Conservation (phyloP, 306 rosid species). For the Sphenostylis stenocarpa region DNA sequence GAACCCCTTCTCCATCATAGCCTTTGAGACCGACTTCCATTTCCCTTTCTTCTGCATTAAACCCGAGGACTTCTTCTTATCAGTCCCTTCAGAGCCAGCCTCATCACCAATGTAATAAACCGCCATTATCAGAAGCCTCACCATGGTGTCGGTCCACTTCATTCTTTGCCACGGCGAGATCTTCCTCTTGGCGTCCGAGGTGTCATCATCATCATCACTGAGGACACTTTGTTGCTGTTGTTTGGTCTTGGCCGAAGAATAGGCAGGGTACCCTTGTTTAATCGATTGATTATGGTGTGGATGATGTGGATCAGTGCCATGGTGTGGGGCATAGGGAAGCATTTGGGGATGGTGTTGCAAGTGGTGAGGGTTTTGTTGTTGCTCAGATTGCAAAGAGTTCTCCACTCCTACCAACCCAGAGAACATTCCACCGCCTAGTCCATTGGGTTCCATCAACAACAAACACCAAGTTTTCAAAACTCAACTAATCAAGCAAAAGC, state of each 20-base stretch:
- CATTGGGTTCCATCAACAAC: conserved; percentile 65
- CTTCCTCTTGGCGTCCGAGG: conserved; percentile 59
- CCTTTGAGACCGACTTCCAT: conserved; percentile 93
- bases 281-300: conserved; percentile 44
- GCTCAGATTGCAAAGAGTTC: conserved; percentile 54
- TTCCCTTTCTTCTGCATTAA: conserved; percentile 93
- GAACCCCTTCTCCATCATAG: conserved; percentile 91
- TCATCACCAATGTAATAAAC: conserved; percentile 92
- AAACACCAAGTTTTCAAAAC: not conserved
- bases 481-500: not conserved
- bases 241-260: conserved; percentile 42
- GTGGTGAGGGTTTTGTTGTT: conserved; percentile 48
- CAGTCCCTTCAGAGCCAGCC: conserved; percentile 55
- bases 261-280: conserved; percentile 46
- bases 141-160: conserved; percentile 97
- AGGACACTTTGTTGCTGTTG: conserved; percentile 26
- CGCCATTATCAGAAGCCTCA: conserved; percentile 79
- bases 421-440: conserved; percentile 59
- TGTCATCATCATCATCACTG: conserved; percentile 78
- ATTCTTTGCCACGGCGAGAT: conserved; percentile 93
- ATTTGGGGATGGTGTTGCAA: conserved; percentile 50
- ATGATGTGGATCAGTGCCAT: conserved; percentile 44
- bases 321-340: conserved; percentile 48
- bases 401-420: conserved; percentile 69
- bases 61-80: conserved; percentile 66